Percentiles rank a stretch among this genome's conserved stretches.
Conservation (phyloP, 495 filamentous ascomycete genomes). For the Aspergillus diversus region DNA sequence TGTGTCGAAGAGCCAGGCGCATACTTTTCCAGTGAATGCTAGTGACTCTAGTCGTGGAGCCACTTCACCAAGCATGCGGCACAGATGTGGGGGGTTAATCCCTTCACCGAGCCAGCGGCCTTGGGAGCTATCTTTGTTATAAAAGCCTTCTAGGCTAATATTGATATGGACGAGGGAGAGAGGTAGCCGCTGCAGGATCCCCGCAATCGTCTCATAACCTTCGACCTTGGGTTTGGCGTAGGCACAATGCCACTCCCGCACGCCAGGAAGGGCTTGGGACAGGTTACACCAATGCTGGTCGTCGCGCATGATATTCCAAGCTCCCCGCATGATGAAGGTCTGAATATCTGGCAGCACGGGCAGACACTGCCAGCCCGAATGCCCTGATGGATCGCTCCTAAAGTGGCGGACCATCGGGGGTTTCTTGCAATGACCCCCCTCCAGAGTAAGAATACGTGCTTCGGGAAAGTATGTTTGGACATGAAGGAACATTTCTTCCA, state of each 20-base stretch:
- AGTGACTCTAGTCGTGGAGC: conserved; percentile 63
- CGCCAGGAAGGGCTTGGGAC: conserved; percentile 60
- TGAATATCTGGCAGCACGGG: conserved; percentile 49
- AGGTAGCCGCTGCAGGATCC: conserved; percentile 56
- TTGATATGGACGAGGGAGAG: conserved; percentile 60
- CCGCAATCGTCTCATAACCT: conserved; percentile 66
- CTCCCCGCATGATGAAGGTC: conserved; percentile 70
- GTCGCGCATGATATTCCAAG: conserved; percentile 76
- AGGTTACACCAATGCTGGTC: conserved; percentile 64
- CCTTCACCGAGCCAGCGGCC: conserved; percentile 27
- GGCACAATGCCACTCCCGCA: conserved; percentile 71
- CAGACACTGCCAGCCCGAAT: conserved; percentile 39
- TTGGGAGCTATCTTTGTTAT: conserved; percentile 57
- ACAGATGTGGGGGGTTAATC: conserved; percentile 47
- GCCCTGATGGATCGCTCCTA: conserved; percentile 28
- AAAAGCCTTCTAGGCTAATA: conserved; percentile 69
- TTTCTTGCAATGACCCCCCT: conserved; percentile 75
- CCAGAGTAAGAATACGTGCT: conserved; percentile 68
- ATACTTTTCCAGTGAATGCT: conserved; percentile 68
- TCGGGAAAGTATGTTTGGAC: conserved; percentile 59
- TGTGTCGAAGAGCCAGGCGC: conserved; percentile 59
- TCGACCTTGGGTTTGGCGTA: conserved; percentile 72
- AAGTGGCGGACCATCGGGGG: conserved; percentile 67
- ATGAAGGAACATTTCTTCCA: conserved; percentile 68
- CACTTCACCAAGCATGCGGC: conserved; percentile 58